Percentiles rank a stretch among this genome's conserved stretches.
Evolutionary conservation across 2,329 filamentous ascomycete species (phyloP).

Genomic region (Dactylonectria estremocensis): DNA sequence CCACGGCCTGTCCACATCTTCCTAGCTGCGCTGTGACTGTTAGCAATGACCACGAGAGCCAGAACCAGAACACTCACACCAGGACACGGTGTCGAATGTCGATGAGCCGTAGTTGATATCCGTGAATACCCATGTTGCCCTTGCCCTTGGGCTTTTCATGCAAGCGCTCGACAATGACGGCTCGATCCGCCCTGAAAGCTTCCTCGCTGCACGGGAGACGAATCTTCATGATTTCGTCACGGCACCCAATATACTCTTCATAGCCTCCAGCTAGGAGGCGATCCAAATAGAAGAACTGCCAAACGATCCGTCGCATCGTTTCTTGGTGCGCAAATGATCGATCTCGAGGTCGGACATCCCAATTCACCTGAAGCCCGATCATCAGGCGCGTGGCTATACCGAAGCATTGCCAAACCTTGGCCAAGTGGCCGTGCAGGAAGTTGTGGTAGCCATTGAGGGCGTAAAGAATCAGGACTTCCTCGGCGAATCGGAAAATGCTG

Average conservation of each 20-base stretch:
- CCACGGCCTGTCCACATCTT: slow-evolving; percentile 43
- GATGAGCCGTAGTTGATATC: slow-evolving; percentile 54
- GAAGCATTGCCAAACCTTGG: slow-evolving; percentile 59
- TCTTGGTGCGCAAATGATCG: slow-evolving; percentile 56
- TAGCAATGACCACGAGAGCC: neutral
- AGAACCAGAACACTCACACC: slow-evolving; percentile 45
- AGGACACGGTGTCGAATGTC: slow-evolving; percentile 57
- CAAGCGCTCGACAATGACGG: slow-evolving; percentile 51
- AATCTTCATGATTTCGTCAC: slow-evolving; percentile 57
- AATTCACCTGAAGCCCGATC: slow-evolving; percentile 58
- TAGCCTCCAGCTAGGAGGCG: slow-evolving; percentile 58
- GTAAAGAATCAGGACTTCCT: slow-evolving; percentile 53
- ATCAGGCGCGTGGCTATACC: slow-evolving; percentile 56
- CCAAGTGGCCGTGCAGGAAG: slow-evolving; percentile 54
- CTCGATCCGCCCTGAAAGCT: slow-evolving; percentile 51
- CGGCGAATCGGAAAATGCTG: slow-evolving; percentile 56
- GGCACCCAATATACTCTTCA: slow-evolving; percentile 57
- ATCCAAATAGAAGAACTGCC: slow-evolving; percentile 58
- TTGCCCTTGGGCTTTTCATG: slow-evolving; percentile 49
- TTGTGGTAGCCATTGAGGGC: slow-evolving; percentile 56
- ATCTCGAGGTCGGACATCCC: slow-evolving; percentile 51
- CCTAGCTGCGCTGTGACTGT: slow-evolving; percentile 44
- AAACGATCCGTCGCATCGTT: slow-evolving; percentile 54
- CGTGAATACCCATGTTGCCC: slow-evolving; percentile 51
- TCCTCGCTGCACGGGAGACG: slow-evolving; percentile 55